phyloP scores from a whole-genome alignment of 176 grass and related monocot genomes.

The Leersia perrieri region DNA sequence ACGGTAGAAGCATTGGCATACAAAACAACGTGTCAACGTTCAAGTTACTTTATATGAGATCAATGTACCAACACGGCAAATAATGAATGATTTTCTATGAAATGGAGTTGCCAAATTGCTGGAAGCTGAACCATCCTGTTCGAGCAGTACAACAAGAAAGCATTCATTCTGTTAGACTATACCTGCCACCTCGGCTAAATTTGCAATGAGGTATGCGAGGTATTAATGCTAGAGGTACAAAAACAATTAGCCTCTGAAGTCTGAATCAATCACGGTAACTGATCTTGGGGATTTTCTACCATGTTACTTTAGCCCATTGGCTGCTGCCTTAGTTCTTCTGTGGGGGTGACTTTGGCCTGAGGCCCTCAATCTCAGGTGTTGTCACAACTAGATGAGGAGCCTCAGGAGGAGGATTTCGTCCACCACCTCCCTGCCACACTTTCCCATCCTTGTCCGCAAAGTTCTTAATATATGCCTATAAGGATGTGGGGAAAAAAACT shows the following conservation, averaged over 20 bases:
- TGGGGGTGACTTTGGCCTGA: slow-evolving; percentile 81
- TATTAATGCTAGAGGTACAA: slow-evolving; percentile 28
- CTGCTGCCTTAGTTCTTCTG: slow-evolving; percentile 57
- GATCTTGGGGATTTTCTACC: slow-evolving; percentile 23
- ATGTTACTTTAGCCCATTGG: slow-evolving; percentile 19
- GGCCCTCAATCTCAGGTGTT: slow-evolving; percentile 80
- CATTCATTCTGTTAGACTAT: slow-evolving; percentile 15
- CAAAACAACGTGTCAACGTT: neutral
- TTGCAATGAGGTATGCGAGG: slow-evolving; percentile 22
- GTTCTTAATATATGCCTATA: slow-evolving; percentile 62
- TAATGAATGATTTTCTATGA: neutral
- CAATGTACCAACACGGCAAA: neutral
- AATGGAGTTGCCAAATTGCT: neutral
- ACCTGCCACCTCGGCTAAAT: slow-evolving; percentile 21
- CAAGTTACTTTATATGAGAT: neutral
- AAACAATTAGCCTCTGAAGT: slow-evolving; percentile 20
- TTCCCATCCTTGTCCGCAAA: slow-evolving; percentile 79
- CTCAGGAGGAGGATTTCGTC: slow-evolving; percentile 89
- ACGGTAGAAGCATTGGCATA: neutral
- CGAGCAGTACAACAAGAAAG: slow-evolving; percentile 14
- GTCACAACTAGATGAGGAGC: slow-evolving; percentile 85
- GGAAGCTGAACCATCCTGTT: neutral
- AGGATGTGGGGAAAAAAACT: neutral
- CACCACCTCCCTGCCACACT: slow-evolving; percentile 87
- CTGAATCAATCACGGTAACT: neutral